phyloP scores from a whole-genome alignment of 2,329 filamentous ascomycete genomes.

The Xenoacremonium recifei region DNA sequence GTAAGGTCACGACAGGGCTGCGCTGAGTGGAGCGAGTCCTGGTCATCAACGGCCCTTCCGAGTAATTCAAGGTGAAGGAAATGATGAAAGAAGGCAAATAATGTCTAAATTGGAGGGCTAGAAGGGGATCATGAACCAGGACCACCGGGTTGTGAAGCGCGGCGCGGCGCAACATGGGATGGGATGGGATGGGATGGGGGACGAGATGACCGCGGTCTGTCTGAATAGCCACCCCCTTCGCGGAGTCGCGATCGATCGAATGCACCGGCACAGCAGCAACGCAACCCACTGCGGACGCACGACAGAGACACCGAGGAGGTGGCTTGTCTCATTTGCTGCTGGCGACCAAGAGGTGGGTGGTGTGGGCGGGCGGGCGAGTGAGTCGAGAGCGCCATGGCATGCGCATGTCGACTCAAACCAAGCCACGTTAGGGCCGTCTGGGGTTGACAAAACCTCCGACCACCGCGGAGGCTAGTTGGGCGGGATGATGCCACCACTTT shows the following conservation, averaged over 20 bases:
- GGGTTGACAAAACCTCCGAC: constrained; percentile 30
- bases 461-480: constrained; percentile 19
- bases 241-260: constrained; percentile 27
- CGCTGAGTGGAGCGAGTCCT: constrained; percentile 5
- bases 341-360: constrained; percentile 25
- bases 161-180: no score
- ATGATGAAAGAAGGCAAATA: constrained; percentile 2
- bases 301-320: constrained; percentile 22
- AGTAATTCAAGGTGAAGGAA: constrained; percentile 1
- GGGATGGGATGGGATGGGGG: no score
- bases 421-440: constrained; percentile 29
- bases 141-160: constrained; percentile 12
- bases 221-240: constrained; percentile 1
- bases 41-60: constrained; percentile 7
- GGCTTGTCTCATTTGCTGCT: constrained; percentile 28
- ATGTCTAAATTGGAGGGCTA: constrained; percentile 7
- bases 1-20: constrained; percentile 15
- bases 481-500: constrained; percentile 15
- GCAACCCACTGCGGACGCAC: constrained; percentile 24
- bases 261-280: constrained; percentile 17
- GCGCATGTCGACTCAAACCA: constrained; percentile 25
- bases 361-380: constrained; percentile 26
- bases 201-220: constrained; percentile 21
- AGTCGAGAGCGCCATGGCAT: constrained; percentile 23
- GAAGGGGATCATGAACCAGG: constrained; percentile 17